Evolutionary conservation across 306 rosid species (phyloP).

Genomic region (Vigna trinervia): DNA sequence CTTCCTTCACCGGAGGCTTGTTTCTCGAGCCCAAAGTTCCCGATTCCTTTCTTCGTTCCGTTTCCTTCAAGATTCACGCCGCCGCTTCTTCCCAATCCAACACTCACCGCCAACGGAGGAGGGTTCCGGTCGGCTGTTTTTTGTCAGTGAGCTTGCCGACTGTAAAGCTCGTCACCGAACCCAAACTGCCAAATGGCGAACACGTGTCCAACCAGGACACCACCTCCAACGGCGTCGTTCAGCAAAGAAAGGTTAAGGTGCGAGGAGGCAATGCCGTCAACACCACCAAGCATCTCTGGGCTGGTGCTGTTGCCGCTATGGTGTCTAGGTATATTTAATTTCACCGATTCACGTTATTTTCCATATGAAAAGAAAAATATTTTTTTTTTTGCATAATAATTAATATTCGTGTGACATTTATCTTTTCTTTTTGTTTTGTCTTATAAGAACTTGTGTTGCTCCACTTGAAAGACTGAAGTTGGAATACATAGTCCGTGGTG

Average conservation of each 20-base stretch:
- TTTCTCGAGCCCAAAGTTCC: constrained; percentile 72
- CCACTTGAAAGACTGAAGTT: constrained; percentile 98
- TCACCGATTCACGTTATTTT: neutral
- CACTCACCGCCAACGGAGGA: constrained; percentile 42
- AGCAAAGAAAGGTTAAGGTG: constrained; percentile 48
- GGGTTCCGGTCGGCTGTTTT: constrained; percentile 51
- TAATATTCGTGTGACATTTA: neutral
- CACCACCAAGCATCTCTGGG: constrained; percentile 90
- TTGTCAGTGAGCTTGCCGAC: constrained; percentile 71
- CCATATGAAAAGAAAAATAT: neutral
- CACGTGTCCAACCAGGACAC: constrained; percentile 53
- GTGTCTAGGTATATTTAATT: constrained; percentile 75
- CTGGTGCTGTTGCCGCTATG: constrained; percentile 99
- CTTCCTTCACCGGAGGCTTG: constrained; percentile 60
- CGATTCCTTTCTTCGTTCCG: constrained; percentile 55
- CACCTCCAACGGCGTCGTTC: constrained; percentile 36
- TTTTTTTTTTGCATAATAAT: too few relatives aligned
- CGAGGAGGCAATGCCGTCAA: constrained; percentile 71
- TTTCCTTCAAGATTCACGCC: constrained; percentile 45
- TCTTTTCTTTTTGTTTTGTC: neutral
- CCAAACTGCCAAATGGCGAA: constrained; percentile 61
- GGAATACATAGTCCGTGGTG: constrained; percentile 93
- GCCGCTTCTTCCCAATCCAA: constrained; percentile 29
- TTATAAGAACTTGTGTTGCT: constrained; percentile 86
- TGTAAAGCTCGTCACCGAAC: constrained; percentile 53